Conservation (phyloP, 306 rosid genomes). For the Prunus mume region DNA sequence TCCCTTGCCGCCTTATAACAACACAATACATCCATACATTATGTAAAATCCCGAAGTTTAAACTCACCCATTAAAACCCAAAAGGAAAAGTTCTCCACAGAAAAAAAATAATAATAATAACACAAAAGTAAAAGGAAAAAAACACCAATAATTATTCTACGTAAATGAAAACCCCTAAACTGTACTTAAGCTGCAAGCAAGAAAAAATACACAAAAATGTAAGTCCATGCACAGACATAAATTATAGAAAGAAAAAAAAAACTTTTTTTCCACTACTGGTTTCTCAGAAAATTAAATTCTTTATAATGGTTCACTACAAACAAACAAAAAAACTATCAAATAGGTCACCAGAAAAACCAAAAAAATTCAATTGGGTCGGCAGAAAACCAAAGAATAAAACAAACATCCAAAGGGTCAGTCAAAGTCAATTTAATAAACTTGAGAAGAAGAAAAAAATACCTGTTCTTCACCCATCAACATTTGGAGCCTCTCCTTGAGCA, state of each 20-base stretch:
- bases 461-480: slow-evolving; percentile 82
- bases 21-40: not conserved
- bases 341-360: not conserved
- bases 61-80: not conserved
- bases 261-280: not conserved
- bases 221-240: not conserved
- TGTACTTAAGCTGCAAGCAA: not conserved
- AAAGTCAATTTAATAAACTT: not conserved
- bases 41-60: not conserved
- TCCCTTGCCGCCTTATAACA: not conserved
- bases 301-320: not conserved
- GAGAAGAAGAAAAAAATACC: slow-evolving; percentile 30
- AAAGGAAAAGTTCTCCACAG: not conserved
- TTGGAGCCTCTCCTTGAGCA: slow-evolving; percentile 78
- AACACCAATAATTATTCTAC: not conserved
- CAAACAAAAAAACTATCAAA: not conserved
- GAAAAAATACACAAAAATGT: not conserved
- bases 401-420: not conserved
- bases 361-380: not conserved
- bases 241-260: not conserved
- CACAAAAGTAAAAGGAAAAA: not conserved
- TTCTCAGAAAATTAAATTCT: not conserved
- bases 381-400: not conserved
- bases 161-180: not conserved
- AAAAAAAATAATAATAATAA: not conserved